A percentile compares a stretch with the other conserved stretches of the same genome.
These are phyloP conservation scores for Monosporascus ibericus DNA, from an alignment of 2,329 filamentous ascomycete species.

Conservation along the genomic window DNA sequence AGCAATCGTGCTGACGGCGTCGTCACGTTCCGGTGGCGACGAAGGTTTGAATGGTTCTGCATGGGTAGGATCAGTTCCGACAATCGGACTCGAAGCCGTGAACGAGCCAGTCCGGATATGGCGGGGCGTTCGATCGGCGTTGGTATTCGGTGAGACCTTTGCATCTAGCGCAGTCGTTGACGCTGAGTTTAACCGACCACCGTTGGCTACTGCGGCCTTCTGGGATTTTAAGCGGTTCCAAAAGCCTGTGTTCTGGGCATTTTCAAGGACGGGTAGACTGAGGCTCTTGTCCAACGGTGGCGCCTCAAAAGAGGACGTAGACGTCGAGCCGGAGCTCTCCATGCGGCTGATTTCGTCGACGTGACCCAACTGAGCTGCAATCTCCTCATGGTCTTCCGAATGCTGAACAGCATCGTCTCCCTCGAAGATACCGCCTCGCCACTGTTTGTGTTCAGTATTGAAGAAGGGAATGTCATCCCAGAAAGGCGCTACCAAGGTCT, in stretches of 20 bases:
- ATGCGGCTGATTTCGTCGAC: conserved; percentile 40
- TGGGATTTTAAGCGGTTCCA: conserved; percentile 41
- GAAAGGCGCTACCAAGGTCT: conserved; percentile 85
- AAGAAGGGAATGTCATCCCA: conserved; percentile 96
- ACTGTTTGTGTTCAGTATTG: conserved; percentile 68
- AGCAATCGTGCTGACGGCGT: conserved; percentile 60
- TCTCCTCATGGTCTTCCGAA: conserved; percentile 29
- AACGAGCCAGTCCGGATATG: conserved; percentile 57
- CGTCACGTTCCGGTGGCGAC: conserved; percentile 48
- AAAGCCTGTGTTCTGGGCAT: conserved; percentile 32
- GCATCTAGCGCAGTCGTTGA: conserved; percentile 45
- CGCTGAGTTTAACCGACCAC: conserved; percentile 26
- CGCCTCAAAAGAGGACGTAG: conserved; percentile 27
- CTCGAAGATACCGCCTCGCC: conserved; percentile 79
- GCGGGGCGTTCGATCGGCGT: conserved; percentile 40
- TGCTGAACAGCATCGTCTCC: conserved; percentile 43
- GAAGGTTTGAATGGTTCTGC: conserved; percentile 58
- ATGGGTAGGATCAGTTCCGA: conserved; percentile 61
- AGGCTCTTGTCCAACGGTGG: conserved; percentile 51
- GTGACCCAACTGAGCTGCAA: conserved; percentile 38
- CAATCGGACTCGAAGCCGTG: conserved; percentile 56
- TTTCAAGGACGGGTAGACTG: conserved; percentile 40
- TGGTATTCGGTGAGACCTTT: conserved; percentile 32
- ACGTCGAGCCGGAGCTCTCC: conserved; percentile 32
- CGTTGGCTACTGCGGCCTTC: conserved; percentile 23